Evolutionary conservation across 768 basidiomycete genomes (phyloP), one percentile per base, ranked within the genome.

Genomic region (Auriculariales sp.): DNA sequence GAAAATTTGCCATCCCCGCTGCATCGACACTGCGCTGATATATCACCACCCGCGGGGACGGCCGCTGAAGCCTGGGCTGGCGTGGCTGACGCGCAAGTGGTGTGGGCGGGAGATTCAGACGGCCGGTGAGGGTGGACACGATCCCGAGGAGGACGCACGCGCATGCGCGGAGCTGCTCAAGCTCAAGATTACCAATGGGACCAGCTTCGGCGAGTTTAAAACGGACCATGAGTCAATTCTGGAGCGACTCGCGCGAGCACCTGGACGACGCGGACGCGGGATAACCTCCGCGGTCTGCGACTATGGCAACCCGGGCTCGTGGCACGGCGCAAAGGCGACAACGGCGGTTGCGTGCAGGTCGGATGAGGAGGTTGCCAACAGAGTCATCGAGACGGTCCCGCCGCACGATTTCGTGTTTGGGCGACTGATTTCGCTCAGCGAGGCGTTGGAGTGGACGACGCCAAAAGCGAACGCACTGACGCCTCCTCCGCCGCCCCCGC

Each of bases 41-140:
- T 99, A 81, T 66, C 85, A 92, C 60, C 94, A 99, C 65, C 90
- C 94, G 0, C 81, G 90, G 17, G 92, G 94, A 1, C 77, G 89
- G 33, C 92, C 94, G 0, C 77, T 90, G 54, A 98, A 97, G 66
- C 90, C 94, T 0, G 90, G 88, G 1, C 74, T 99, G 5, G 92
- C 92, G n/a, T 97, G 91, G 91, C 77, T 99, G 39, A 88, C 89
- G 39, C 86, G 87, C 60, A 90, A 89, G 60, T 97, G 91, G 90
- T 82, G 89, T 50, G 77, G 76, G 10, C 75, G 84, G 47, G 87
- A 92, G 56, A 98, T 99, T 35, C 94, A 98, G 63, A 77, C 73
- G 0, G 68, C 76, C 0, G 89, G 88, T 0, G 83, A 84, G 46
- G 84, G 83, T 2, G 90, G 90, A 2, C 94, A 98, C 62, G 86